Base-by-base conservation (phyloP, 1,284 basidiomycete genomes). In the Ceratobasidium sp. region DNA sequence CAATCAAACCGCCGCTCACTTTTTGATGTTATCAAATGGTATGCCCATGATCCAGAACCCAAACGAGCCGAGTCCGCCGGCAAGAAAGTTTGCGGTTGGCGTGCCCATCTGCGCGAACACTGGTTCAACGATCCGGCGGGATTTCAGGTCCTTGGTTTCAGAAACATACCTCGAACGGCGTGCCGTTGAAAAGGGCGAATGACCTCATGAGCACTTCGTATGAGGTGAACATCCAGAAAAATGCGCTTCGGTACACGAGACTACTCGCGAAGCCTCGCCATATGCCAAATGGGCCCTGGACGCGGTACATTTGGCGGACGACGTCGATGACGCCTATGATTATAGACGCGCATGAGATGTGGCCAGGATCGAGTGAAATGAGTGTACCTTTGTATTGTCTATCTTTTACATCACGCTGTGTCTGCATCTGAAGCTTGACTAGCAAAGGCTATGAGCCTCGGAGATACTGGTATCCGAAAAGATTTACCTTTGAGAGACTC, bases 341-440 rank as follows among this genome's bases (percentile, higher is more conserved):
- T 14, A 25, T 42, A 16, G 42, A 58, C 44, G 53, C 42, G 40
- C 5, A 18, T 38, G 14, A 28, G 53, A 16, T 23, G n/a, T 40
- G 23, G 38, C 40, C 18, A 6, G 18, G n/a, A 25, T 28, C 7
- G 16, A 36, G 53, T 48, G 21, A 40, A 69, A 58, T 25, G 8
- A 4, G 25, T 46, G 88, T 86, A 2, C 87, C 86, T 79, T 85
- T 88, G 79, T 87, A 90, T 75, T 86, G 84, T 49, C 88, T 83
- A 70, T 88, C 86, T 49, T 80, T 77, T 16, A 82, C 79, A 42
- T 83, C 80, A 71, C 85, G 83, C 78, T 90, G 86, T 21, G 84
- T 83, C 77, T 93, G 91, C 77, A 93, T 84, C 78, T 92, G 91
- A 18, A 93, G 82, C 77, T 92, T 92, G 56, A 92, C 90, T 87